Conservation (phyloP, 148 eudicot genomes). For the Dysphania ambrosioides region DNA sequence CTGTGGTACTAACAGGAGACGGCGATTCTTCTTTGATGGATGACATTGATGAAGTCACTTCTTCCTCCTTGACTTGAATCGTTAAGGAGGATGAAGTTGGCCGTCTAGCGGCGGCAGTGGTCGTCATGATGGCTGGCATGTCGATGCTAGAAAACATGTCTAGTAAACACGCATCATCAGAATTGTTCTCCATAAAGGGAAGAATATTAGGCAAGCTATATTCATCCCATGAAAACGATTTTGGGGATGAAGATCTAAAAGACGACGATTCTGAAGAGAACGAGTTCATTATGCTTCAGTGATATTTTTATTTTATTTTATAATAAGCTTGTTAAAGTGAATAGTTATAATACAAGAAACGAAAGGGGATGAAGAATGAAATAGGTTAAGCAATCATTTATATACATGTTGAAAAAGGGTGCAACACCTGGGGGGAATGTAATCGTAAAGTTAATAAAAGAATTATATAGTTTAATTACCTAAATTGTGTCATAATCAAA, state of each 20-base stretch:
- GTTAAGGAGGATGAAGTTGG: constrained; percentile 14
- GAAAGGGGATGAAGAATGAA: constrained; percentile 1
- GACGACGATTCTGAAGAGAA: constrained; percentile 15
- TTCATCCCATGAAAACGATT: constrained; percentile 22
- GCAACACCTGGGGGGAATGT: neutral
- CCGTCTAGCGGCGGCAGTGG: neutral
- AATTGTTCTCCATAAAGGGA: constrained; percentile 60
- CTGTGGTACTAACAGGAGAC: too few species aligned
- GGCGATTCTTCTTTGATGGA: neutral
- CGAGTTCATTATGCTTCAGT: constrained; percentile 5
- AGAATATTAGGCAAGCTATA: constrained; percentile 15
- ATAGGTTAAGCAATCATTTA: neutral
- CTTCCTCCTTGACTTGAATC: constrained; percentile 33
- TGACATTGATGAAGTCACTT: constrained; percentile 34
- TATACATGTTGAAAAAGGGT: constrained; percentile 2
- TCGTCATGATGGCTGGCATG: constrained; percentile 2
- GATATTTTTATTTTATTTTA: neutral
- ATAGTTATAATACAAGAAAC: too few species aligned
- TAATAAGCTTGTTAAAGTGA: too few species aligned
- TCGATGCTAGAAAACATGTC: constrained; percentile 32
- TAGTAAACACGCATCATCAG: constrained; percentile 62
- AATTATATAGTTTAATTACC: neutral
- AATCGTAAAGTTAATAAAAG: constrained; percentile 2
- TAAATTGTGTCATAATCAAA: constrained; percentile 12
- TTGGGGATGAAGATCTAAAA: constrained; percentile 10